phyloP scores from a whole-genome alignment of 2,329 filamentous ascomycete genomes.

The Colletotrichum lentis region DNA sequence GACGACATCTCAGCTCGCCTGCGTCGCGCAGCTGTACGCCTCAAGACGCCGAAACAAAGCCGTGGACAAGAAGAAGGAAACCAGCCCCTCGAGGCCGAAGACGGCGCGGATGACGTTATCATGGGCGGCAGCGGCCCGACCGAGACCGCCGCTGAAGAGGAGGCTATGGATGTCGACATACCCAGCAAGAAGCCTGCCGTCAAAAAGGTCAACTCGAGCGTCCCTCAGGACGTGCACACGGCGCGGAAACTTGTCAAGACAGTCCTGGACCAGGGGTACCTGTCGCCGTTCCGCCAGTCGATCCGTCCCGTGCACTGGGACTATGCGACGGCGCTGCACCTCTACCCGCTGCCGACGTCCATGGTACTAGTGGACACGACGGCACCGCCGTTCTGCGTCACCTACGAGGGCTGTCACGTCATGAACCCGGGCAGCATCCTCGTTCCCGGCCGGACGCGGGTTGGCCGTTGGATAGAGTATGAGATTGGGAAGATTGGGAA shows the following conservation, averaged over 20 bases:
- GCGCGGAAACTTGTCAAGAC: slow-evolving; percentile 88
- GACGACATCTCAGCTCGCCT: slow-evolving; percentile 86
- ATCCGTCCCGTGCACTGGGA: slow-evolving; percentile 91
- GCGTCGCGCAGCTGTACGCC: slow-evolving; percentile 76
- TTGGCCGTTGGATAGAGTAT: slow-evolving; percentile 88
- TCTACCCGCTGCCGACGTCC: slow-evolving; percentile 89
- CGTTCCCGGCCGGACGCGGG: slow-evolving; percentile 71
- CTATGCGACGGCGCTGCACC: slow-evolving; percentile 74
- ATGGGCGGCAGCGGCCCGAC: slow-evolving; percentile 45
- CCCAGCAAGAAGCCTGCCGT: slow-evolving; percentile 34
- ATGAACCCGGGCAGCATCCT: slow-evolving; percentile 89
- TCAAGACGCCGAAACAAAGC: slow-evolving; percentile 59
- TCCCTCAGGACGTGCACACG: slow-evolving; percentile 62
- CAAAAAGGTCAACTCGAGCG: slow-evolving; percentile 26
- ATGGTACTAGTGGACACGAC: slow-evolving; percentile 85
- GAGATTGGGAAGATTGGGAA: slow-evolving; percentile 70
- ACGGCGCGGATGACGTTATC: slow-evolving; percentile 43
- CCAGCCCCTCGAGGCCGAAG: slow-evolving; percentile 29
- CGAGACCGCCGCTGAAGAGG: slow-evolving; percentile 36
- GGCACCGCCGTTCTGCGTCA: slow-evolving; percentile 82
- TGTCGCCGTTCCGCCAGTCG: slow-evolving; percentile 85
- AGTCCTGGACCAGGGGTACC: slow-evolving; percentile 85
- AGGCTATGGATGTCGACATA: slow-evolving; percentile 57
- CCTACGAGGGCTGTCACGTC: slow-evolving; percentile 94
- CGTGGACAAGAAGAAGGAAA: slow-evolving; percentile 45